Base-by-base conservation (phyloP, 805 yeast species). In the Candida sakaeoensis region DNA sequence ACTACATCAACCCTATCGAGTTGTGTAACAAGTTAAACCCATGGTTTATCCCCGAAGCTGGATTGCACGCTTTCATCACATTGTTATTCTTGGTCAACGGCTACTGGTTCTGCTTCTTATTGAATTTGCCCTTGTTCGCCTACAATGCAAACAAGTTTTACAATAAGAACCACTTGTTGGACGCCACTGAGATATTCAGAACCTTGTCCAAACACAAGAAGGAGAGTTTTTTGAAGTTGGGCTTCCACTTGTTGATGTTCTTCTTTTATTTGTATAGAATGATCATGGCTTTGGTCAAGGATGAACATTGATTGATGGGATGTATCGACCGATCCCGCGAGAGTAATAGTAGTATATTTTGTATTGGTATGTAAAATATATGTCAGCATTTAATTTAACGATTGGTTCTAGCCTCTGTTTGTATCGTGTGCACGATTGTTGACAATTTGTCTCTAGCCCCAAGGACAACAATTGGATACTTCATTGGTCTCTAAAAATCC, bases 131-230 rank as follows among this genome's bases (percentile, higher is more conserved):
- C 34, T 71, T 93, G 47, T 65, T 86, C 40, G 93, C 89, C 21
- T 93, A 74, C 74, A 93, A 93, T 61, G 80, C 71, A 44, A 82
- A 84, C 71, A 86, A 86, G 63, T 77, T 87, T 56, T 65, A 82
- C 62, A 79, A 77, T 53, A 88, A 87, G 65, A 80, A 82, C 60
- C 90, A 91, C 60, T 70, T 86, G 48, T 79, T 90, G 61, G 99
- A 93, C 63, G 98, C 98, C 43, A 91, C 99, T 32, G 97, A 91
- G 65, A 93, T 91, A 55, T 93, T 93, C 70, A 80, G 98, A 72
- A 90, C 97, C 30, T 77, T 91, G 57, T 77, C 87, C 53, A 86
- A 84, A 58, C 95, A 90, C 71, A 91, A 93, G 78, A 85, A 84
- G 63, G 98, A 90, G 68, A 77, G 88, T 45, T 89, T 90, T 60